Evolutionary conservation across 805 yeast species (phyloP), one percentile per base, ranked within the genome.

Genomic region (Candida koratica): DNA sequence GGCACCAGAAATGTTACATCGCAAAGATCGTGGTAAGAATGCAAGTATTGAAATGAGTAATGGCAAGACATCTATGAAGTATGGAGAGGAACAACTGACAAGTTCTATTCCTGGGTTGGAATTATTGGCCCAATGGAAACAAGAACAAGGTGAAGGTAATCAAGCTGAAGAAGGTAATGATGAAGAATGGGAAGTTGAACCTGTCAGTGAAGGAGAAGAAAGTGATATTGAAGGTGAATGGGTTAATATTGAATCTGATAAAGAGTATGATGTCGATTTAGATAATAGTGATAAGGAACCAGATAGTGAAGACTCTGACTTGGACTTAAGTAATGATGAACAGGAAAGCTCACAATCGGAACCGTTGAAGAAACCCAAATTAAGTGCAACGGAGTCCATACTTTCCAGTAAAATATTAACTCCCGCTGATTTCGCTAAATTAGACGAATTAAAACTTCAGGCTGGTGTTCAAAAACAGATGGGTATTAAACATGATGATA

Each of bases 401-500:
- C 83, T 81, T 25, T 72, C 84, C n/a, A 73, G 78, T 32, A 78
- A 84, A 48, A 83, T 93, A 42, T 72, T 93, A 48, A 93, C 99
- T 0, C 98, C 99, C 15, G 97, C 97, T 1, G 99, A 93, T 67
- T 93, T 89, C 56, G 96, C 96, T 44, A 90, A 90, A 62, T 71
- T 93, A 51, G 90, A 90, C 52, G 96, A 93, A 60, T 73, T 93
- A 50, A 77, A 79, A 53, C 70, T 77, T 12, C 80, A 84, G 59
- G 95, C 96, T 4, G 96, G 96, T 47, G 72, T 89, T 32, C 84
- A 84, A 36, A 84, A 84, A 58, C 56, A 81, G 19, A 66, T 88
- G 77, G 89, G 90, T 27, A 65, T 66, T 32, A 56, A 55, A 28
- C 80, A 84, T 53, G 97, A 93, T 60, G 97, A 90, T 34, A 70